These are phyloP conservation scores for Cymodocea nodosa DNA, from an alignment of 116 monocot genomes.

Conservation along the genomic window DNA sequence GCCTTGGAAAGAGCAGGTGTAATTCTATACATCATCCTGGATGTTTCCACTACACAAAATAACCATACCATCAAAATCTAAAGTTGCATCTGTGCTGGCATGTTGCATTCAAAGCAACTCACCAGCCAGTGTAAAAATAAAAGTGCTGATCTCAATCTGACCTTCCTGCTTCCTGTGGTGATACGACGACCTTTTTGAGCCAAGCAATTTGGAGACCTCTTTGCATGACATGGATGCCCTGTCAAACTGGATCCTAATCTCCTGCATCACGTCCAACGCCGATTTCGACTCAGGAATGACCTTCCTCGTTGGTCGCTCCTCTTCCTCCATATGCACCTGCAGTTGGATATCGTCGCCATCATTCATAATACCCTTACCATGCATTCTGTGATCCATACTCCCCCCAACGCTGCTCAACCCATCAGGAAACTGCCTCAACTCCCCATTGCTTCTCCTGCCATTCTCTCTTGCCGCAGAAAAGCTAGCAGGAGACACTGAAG, in stretches of 20 bases:
- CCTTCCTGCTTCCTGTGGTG: conserved; percentile 43
- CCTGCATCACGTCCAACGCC: conserved; percentile 36
- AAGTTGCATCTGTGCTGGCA: background rate
- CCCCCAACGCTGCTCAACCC: conserved; percentile 5
- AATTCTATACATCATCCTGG: conserved; percentile 35
- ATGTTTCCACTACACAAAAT: conserved; percentile 15
- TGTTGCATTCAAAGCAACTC: background rate
- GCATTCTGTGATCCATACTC: background rate
- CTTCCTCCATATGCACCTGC: background rate
- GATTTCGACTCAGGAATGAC: conserved; percentile 16
- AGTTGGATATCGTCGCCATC: background rate
- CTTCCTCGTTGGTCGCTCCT: background rate
- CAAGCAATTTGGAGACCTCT: conserved; percentile 59
- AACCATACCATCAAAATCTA: background rate
- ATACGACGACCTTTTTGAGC: conserved; percentile 61
- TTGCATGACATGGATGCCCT: conserved; percentile 30
- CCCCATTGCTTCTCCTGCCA: too few species aligned
- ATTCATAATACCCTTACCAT: background rate
- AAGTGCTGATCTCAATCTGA: conserved; percentile 6
- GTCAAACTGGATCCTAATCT: conserved; percentile 68
- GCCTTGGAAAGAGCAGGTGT: conserved; percentile 1
- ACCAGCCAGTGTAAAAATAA: background rate
- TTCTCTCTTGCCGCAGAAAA: background rate
- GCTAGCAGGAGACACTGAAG: conserved; percentile 6
- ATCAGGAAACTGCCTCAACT: background rate